Base-by-base conservation (phyloP, 345 rosid genomes). In the Eucalyptus polyanthemos region DNA sequence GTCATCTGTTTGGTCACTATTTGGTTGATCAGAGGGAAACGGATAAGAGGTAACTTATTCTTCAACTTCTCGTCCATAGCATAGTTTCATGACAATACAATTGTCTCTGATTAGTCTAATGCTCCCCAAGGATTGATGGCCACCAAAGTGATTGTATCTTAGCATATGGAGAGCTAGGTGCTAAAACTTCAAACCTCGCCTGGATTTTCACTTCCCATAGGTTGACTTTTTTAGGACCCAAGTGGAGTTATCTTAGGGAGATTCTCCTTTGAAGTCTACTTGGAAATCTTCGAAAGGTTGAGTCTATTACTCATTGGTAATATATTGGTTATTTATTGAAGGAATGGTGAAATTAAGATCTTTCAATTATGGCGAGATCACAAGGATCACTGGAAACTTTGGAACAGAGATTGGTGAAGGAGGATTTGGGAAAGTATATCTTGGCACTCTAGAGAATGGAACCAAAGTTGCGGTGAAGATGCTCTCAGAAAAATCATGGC, bases 401-500 rank as follows among this genome's bases (percentile, higher is more conserved):
- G 31, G 40, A 17, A 58, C 27, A 16, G 31, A 65, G 49, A 44
- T 89, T 86, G 92, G 86, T 65, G 89, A 60, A 69, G 93, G 93
- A 37, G 90, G 90, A 25, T 93, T 86, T 22, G 92, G 91, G 80
- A 87, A 89, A 44, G 92, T 92, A 53, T 53, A 53, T 53, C 56
- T 53, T 53, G 56, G 56, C 56, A 53, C 56, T 53, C 56, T 7
- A 53, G 56, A 53, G 9, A 3, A 53, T 17, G 56, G 24, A 53
- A 53, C 56, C 53, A 45, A 80, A 86, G 93, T 90, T 5, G 93
- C 92, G 4, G 90, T 92, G 14, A 93, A 93, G 89, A 80, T 92
- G 47, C 87, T 92, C 10, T 90, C 91, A 11, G 11, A 60, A 37
- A 62, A 85, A 50, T 92, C 93, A 67, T 65, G 27, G 17, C 92